A percentile compares a stretch with the other conserved stretches of the same genome.
Evolutionary conservation across 768 basidiomycete species (phyloP).

Genomic region (Leccinum olivaceopallidum): DNA sequence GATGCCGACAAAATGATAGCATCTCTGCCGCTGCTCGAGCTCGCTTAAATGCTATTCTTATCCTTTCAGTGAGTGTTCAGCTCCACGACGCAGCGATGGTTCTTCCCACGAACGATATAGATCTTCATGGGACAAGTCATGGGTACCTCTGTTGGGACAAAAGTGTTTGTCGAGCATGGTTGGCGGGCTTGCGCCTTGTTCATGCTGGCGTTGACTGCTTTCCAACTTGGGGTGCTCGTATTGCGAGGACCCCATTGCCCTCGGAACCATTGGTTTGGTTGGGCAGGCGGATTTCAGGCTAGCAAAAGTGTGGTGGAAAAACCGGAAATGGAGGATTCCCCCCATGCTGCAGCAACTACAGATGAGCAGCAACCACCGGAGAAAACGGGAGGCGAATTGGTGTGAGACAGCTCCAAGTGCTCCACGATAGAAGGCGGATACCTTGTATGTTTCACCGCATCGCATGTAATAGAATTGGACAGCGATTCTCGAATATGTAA

Average conservation of each 20-base stretch:
- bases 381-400: conserved; percentile 10
- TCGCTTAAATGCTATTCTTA: conserved; percentile 73
- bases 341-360: not conserved
- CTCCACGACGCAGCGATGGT: not conserved
- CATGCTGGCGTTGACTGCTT: conserved; percentile 57
- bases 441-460: not conserved
- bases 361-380: conserved; percentile 3
- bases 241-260: conserved; percentile 66
- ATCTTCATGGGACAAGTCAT: conserved; percentile 81
- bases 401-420: not conserved
- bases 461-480: not conserved
- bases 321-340: not conserved
- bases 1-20: conserved; percentile 16
- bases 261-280: conserved; percentile 58
- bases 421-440: conserved; percentile 3
- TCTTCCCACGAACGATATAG: conserved; percentile 15
- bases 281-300: conserved; percentile 53
- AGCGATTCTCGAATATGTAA: not conserved
- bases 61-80: conserved; percentile 55
- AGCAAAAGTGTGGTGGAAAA: conserved; percentile 38
- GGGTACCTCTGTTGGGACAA: conserved; percentile 74
- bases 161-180: conserved; percentile 67
- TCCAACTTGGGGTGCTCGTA: conserved; percentile 56
- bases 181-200: conserved; percentile 69
- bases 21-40: conserved; percentile 53